Evolutionary conservation across 805 yeast genomes (phyloP).

Genomic region (Candida patagonica): DNA sequence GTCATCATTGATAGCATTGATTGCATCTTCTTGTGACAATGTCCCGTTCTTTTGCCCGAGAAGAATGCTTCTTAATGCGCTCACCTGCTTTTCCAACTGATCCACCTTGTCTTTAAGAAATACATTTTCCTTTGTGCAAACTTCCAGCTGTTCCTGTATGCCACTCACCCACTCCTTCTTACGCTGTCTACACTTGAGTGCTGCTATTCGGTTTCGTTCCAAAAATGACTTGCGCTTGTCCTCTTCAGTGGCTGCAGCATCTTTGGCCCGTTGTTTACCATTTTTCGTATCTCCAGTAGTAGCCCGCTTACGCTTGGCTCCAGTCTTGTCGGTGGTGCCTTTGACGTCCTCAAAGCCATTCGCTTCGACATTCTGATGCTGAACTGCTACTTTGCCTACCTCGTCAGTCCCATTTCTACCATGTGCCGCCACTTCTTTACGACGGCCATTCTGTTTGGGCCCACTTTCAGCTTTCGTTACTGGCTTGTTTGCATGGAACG

Average conservation of each 20-base stretch:
- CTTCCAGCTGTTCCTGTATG: slow-evolving; percentile 70
- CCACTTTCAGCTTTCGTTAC: too few species aligned
- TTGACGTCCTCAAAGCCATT: too few species aligned
- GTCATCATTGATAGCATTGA: slow-evolving; percentile 2
- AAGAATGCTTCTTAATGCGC: slow-evolving; percentile 27
- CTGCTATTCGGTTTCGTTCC: slow-evolving; percentile 91
- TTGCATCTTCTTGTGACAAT: slow-evolving; percentile 5
- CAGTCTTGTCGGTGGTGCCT: too few species aligned
- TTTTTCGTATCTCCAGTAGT: too few species aligned
- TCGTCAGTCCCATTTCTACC: too few species aligned
- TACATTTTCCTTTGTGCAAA: slow-evolving; percentile 61
- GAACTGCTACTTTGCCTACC: too few species aligned
- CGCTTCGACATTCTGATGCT: too few species aligned
- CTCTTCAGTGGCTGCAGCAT: slow-evolving; percentile 46
- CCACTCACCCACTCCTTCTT: slow-evolving; percentile 81
- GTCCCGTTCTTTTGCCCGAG: slow-evolving; percentile 9
- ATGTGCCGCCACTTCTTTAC: too few species aligned
- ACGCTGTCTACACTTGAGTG: slow-evolving; percentile 88
- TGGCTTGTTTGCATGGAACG: too few species aligned
- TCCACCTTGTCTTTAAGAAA: slow-evolving; percentile 50
- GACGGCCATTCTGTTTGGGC: too few species aligned
- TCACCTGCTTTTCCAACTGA: slow-evolving; percentile 50
- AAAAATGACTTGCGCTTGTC: slow-evolving; percentile 66
- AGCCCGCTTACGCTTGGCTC: too few species aligned
- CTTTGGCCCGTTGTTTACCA: too few species aligned